Conservation (phyloP, 495 filamentous ascomycete species). For the Tuber brumale region DNA sequence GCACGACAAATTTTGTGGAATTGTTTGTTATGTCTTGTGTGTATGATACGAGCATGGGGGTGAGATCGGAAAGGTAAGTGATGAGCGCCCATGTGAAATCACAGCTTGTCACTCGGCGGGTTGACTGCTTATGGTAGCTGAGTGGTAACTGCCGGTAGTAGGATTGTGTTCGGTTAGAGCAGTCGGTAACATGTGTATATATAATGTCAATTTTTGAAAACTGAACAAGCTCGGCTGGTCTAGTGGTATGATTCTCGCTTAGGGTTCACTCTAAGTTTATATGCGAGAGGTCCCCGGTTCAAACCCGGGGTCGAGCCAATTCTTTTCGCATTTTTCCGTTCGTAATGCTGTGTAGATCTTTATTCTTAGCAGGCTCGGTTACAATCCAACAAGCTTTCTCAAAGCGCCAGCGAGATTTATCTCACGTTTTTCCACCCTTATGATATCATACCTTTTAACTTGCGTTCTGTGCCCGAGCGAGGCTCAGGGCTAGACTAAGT, state of each 20-base stretch:
- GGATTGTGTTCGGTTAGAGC: not conserved
- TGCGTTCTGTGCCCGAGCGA: not conserved
- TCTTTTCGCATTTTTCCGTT: constrained; percentile 8
- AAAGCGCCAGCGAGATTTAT: not conserved
- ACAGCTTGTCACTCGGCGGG: not conserved
- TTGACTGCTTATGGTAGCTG: not conserved
- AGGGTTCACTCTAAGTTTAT: constrained; percentile 37
- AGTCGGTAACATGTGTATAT: not conserved
- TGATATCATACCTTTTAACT: no score
- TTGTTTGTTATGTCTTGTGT: not conserved
- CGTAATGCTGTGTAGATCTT: not conserved
- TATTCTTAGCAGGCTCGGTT: not conserved
- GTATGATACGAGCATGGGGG: not conserved
- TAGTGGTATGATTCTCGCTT: constrained; percentile 40
- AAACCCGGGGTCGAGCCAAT: constrained; percentile 36
- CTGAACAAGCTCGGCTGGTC: constrained; percentile 24
- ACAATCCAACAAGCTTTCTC: not conserved
- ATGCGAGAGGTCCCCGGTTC: constrained; percentile 39
- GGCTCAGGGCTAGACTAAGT: not conserved
- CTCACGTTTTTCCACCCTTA: not conserved
- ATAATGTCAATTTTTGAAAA: not conserved
- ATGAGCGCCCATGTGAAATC: not conserved
- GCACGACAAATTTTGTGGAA: not conserved
- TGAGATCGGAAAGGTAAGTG: not conserved
- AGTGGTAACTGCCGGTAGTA: no score